A percentile compares a stretch with the other conserved stretches of the same genome.
phyloP scores from a whole-genome alignment of 345 rosid genomes.

The Durio zibethinus region DNA sequence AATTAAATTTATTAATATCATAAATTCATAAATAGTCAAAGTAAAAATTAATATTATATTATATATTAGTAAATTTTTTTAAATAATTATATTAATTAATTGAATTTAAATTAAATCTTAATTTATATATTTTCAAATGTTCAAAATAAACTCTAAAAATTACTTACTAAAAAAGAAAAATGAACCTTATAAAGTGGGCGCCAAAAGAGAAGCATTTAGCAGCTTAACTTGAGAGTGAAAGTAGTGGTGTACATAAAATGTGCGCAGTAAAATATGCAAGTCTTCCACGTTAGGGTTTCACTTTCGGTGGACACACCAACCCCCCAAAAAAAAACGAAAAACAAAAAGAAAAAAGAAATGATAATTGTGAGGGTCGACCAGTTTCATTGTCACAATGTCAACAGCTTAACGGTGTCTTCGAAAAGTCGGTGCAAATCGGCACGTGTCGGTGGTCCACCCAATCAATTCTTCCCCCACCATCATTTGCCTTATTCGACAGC shows the following conservation, averaged over 20 bases:
- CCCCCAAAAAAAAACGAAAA: too few relatives aligned
- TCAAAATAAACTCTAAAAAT: too few relatives aligned
- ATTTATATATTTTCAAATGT: too few relatives aligned
- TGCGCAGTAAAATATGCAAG: not conserved
- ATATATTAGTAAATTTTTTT: too few relatives aligned
- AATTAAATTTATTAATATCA: too few relatives aligned
- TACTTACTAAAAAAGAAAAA: not conserved
- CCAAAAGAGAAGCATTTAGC: too few relatives aligned
- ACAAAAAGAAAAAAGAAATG: not conserved
- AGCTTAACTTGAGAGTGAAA: too few relatives aligned
- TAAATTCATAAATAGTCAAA: too few relatives aligned
- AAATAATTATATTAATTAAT: not conserved
- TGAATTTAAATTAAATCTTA: not conserved
- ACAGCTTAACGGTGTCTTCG: slow-evolving; percentile 26
- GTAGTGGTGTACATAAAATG: not conserved
- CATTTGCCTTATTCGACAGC: not conserved
- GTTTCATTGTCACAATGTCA: slow-evolving; percentile 24
- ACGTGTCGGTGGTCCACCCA: slow-evolving; percentile 41
- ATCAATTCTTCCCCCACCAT: slow-evolving; percentile 17
- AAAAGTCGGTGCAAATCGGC: slow-evolving; percentile 45
- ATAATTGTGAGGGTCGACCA: not conserved
- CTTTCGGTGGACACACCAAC: slow-evolving; percentile 62
- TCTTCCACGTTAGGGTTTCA: not conserved
- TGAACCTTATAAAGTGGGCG: too few relatives aligned
- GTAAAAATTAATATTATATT: too few relatives aligned